phyloP scores from a whole-genome alignment of 2,329 filamentous ascomycete genomes.

The Pseudogymnoascus destructans region DNA sequence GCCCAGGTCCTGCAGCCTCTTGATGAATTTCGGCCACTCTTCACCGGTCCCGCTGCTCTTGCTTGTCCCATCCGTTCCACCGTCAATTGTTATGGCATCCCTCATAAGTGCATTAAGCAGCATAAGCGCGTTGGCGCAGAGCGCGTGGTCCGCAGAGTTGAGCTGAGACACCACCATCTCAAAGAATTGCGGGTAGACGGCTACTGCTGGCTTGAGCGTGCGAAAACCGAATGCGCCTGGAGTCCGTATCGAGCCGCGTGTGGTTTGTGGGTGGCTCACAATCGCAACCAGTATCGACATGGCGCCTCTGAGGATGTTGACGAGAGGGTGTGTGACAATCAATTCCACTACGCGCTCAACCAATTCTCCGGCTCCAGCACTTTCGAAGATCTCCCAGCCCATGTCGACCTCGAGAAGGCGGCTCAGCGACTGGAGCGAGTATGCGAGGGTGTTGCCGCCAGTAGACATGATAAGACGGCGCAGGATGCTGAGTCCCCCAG shows the following conservation, averaged over 20 bases:
- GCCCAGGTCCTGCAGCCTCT: conserved; percentile 80
- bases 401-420: conserved; percentile 89
- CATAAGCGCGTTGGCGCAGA: conserved; percentile 91
- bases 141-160: conserved; percentile 83
- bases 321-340: conserved; percentile 85
- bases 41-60: conserved; percentile 34
- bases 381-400: conserved; percentile 83
- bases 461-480: conserved; percentile 72
- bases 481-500: conserved; percentile 71
- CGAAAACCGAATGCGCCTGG: conserved; percentile 72
- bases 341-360: conserved; percentile 74
- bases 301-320: conserved; percentile 91
- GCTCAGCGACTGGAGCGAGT: conserved; percentile 79
- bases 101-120: conserved; percentile 91
- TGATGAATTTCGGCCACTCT: conserved; percentile 94
- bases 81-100: conserved; percentile 65
- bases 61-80: conserved; percentile 24
- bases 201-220: conserved; percentile 81
- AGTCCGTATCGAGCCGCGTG: conserved; percentile 31
- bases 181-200: conserved; percentile 84
- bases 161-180: conserved; percentile 86
- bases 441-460: conserved; percentile 87
- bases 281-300: conserved; percentile 94
- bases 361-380: conserved; percentile 48
- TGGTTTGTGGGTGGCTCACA: conserved; percentile 67